These are phyloP conservation scores for Aspergillus mulundensis DNA, from an alignment of 495 filamentous ascomycete species.

Conservation along the genomic window DNA sequence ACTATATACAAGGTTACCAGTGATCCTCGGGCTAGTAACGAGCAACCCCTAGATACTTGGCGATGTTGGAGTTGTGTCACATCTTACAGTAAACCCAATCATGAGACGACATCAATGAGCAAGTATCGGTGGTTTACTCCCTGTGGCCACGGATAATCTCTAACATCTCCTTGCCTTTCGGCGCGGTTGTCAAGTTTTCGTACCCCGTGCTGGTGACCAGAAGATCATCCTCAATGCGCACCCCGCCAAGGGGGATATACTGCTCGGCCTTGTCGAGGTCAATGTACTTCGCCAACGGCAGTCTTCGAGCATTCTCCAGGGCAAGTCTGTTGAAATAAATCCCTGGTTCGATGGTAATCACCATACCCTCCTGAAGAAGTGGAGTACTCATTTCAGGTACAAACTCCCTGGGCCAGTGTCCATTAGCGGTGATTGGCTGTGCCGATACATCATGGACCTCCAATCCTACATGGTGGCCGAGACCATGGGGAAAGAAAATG, in stretches of 20 bases:
- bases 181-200: constrained; percentile 80
- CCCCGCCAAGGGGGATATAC: constrained; percentile 78
- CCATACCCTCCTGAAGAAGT: constrained; percentile 62
- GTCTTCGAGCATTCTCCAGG: constrained; percentile 68
- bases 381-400: constrained; percentile 26
- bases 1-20: neutral
- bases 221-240: constrained; percentile 90
- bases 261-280: constrained; percentile 64
- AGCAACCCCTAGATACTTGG: neutral
- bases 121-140: neutral
- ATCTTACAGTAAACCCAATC: neutral
- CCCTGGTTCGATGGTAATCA: constrained; percentile 86
- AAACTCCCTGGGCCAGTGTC: constrained; percentile 17
- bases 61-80: neutral
- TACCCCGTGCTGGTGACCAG: constrained; percentile 71
- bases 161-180: constrained; percentile 69
- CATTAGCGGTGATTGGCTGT: constrained; percentile 38
- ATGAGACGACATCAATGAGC: constrained; percentile 5
- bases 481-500: constrained; percentile 88
- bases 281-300: constrained; percentile 65
- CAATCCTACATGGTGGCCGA: constrained; percentile 84
- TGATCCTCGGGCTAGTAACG: neutral
- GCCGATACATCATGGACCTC: constrained; percentile 81
- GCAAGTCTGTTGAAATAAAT: constrained; percentile 90
- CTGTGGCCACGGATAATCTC: constrained; percentile 47